Evolutionary conservation across 768 basidiomycete species (phyloP).

Genomic region (Polyporus arcularius): DNA sequence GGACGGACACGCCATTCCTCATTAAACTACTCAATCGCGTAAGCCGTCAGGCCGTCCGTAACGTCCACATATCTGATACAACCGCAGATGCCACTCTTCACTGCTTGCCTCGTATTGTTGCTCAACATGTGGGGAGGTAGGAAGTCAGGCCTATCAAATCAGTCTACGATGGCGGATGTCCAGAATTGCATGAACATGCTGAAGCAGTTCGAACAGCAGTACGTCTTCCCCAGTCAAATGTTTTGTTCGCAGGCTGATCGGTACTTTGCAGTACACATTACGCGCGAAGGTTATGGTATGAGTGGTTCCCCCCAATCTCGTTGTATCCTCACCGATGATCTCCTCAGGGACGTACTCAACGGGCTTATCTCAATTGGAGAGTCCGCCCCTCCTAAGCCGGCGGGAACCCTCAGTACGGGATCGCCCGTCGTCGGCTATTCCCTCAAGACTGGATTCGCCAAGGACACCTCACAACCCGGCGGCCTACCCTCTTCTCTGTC

Average conservation of each 20-base stretch:
- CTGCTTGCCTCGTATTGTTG: slow-evolving; percentile 46
- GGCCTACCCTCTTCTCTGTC: no score
- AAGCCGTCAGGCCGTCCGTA: background rate
- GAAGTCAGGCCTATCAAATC: slow-evolving; percentile 34
- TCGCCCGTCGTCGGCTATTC: background rate
- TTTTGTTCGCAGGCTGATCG: background rate
- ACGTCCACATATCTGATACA: background rate
- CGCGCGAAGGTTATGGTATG: slow-evolving; percentile 3
- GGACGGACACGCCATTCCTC: background rate
- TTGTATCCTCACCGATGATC: background rate
- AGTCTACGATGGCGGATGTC: slow-evolving; percentile 41
- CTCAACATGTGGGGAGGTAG: slow-evolving; percentile 52
- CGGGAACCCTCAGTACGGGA: no score
- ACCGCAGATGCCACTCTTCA: slow-evolving; percentile 36
- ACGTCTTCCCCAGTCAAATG: background rate
- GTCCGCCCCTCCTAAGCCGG: background rate
- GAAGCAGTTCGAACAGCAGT: slow-evolving; percentile 16
- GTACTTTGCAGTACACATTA: background rate
- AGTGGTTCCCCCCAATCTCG: background rate
- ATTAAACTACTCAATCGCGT: slow-evolving; percentile 4
- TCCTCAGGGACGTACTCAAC: background rate
- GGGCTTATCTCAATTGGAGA: background rate
- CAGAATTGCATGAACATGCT: slow-evolving; percentile 39
- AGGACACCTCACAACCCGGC: background rate
- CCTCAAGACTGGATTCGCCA: background rate